Conservation (phyloP, 371 early-diverging fungal genomes). For the Cokeromyces recurvatus region DNA sequence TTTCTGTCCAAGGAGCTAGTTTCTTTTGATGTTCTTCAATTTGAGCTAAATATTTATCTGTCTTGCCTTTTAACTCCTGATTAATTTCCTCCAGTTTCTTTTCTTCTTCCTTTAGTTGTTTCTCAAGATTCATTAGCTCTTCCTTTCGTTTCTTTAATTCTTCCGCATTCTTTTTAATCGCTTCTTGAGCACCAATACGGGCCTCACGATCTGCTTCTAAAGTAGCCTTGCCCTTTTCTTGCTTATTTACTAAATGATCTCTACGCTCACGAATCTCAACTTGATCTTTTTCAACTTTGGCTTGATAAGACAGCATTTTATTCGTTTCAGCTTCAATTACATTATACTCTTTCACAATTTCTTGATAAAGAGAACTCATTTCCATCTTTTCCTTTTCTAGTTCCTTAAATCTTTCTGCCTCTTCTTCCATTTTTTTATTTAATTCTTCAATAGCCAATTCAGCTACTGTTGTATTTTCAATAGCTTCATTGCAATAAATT, state of each 20-base stretch:
- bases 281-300: constrained; percentile 75
- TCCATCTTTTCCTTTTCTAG: constrained; percentile 53
- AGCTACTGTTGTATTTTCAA: constrained; percentile 39
- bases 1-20: constrained; percentile 82
- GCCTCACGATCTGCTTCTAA: constrained; percentile 56
- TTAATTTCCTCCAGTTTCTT: constrained; percentile 71
- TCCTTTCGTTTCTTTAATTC: constrained; percentile 46
- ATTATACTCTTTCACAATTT: constrained; percentile 59
- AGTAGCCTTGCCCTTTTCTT: constrained; percentile 62
- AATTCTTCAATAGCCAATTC: constrained; percentile 46
- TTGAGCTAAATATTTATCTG: constrained; percentile 63
- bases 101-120: constrained; percentile 62
- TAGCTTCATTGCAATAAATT: constrained; percentile 50
- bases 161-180: constrained; percentile 50
- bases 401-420: constrained; percentile 50
- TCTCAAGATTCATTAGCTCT: constrained; percentile 63
- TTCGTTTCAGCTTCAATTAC: constrained; percentile 56
- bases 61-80: constrained; percentile 79
- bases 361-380: constrained; percentile 53
- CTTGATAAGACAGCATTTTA: constrained; percentile 54
- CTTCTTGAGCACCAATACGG: constrained; percentile 41
- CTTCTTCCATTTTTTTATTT: constrained; percentile 49
- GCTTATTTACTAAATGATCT: constrained; percentile 71
- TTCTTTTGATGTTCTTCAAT: constrained; percentile 76
- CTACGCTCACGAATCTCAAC: constrained; percentile 74